Evolutionary conservation across 331 rosid genomes (phyloP).

Genomic region (Malus hybrid): DNA sequence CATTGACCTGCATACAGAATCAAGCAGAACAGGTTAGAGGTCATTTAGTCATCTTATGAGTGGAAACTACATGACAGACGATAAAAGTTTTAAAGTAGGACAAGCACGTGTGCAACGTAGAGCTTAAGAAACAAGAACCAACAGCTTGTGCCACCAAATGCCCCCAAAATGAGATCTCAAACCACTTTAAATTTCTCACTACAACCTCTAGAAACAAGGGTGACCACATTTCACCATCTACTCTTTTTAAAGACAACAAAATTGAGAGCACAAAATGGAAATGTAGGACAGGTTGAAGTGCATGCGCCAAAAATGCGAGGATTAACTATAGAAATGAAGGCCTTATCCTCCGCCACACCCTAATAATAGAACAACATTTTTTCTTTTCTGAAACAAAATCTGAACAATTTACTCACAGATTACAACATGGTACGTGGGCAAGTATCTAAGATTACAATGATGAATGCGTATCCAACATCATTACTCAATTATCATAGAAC

Average conservation of each 20-base stretch:
- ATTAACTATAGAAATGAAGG: background rate
- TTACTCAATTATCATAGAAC: background rate
- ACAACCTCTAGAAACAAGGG: background rate
- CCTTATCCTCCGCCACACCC: no score
- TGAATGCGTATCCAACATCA: background rate
- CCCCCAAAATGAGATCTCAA: background rate
- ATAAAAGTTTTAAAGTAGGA: background rate
- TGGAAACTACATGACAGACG: background rate
- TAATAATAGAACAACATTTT: no score
- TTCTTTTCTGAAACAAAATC: background rate
- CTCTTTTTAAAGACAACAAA: background rate
- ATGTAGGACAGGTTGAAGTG: background rate
- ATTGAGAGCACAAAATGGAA: background rate
- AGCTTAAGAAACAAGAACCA: background rate
- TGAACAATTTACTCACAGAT: background rate
- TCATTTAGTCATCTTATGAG: background rate
- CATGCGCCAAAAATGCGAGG: no score
- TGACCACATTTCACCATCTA: background rate
- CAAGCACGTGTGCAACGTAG: background rate
- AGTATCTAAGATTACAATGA: background rate
- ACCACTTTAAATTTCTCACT: background rate
- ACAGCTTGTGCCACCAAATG: background rate
- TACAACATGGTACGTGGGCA: background rate
- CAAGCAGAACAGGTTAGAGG: background rate
- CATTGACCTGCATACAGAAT: conserved; percentile 58